Conservation (phyloP, 352 stramenopile genomes). For the Globisporangium paddicum region DNA sequence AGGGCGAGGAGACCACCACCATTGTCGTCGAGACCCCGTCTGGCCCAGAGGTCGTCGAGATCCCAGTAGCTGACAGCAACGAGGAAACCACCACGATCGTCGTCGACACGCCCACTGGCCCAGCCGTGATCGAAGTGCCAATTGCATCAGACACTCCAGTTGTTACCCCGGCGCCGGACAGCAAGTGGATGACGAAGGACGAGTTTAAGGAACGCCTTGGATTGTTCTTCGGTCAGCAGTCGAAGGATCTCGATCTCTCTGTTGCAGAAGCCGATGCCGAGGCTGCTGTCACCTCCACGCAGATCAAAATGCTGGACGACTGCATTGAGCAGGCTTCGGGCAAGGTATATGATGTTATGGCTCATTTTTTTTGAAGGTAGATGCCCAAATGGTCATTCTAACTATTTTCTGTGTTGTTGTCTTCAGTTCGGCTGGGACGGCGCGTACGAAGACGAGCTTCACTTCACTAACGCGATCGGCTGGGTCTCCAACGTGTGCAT, state of each 20-base stretch:
- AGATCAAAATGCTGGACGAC: conserved; percentile 28
- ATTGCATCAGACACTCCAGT: not conserved
- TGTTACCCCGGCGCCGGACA: not conserved
- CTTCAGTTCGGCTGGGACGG: conserved; percentile 48
- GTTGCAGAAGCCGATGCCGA: conserved; percentile 19
- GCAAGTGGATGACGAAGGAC: not conserved
- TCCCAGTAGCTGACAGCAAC: not conserved
- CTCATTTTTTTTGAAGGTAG: not conserved
- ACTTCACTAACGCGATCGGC: conserved; percentile 41
- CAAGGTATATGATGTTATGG: conserved; percentile 25
- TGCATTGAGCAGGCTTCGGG: conserved; percentile 40
- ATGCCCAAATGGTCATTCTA: not conserved
- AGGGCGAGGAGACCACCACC: not conserved
- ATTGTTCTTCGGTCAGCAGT: conserved; percentile 23
- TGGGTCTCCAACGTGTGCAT: conserved; percentile 44
- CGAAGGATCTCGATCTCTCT: conserved; percentile 22
- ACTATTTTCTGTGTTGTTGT: not conserved
- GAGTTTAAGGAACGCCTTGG: conserved; percentile 36
- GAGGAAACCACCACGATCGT: conserved; percentile 5
- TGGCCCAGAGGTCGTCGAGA: not conserved
- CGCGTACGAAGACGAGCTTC: conserved; percentile 39
- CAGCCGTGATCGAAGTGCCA: conserved; percentile 1
- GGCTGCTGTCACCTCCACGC: conserved; percentile 12
- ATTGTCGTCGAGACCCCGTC: not conserved
- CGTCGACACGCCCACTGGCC: conserved; percentile 4